Evolutionary conservation across 192 early-diverging fungal genomes (phyloP).

Genomic region (Jimgerdemannia lactiflua): DNA sequence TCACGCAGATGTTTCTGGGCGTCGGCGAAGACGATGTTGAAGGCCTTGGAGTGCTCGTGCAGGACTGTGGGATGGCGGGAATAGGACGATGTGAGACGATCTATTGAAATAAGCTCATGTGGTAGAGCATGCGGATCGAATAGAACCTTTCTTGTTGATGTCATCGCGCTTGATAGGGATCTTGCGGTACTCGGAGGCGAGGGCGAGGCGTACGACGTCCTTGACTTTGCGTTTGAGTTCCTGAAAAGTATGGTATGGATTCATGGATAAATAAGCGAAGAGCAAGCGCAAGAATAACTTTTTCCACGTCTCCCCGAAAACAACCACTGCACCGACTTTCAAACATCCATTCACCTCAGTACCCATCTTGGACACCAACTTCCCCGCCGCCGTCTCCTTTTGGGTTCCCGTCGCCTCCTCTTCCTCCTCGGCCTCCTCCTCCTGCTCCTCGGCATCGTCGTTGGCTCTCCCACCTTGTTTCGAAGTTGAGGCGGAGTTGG

Average conservation of each 20-base stretch:
- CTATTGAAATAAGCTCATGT: background rate
- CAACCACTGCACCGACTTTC: background rate
- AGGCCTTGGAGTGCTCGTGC: conserved; percentile 37
- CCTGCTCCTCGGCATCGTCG: background rate
- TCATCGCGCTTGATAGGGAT: conserved; percentile 55
- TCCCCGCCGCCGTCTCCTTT: background rate
- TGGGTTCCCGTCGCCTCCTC: background rate
- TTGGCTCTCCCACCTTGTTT: background rate
- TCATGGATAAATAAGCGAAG: background rate
- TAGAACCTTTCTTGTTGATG: conserved; percentile 52
- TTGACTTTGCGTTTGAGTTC: conserved; percentile 58
- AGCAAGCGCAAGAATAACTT: no score
- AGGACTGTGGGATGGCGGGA: conserved; percentile 39
- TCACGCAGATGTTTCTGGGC: conserved; percentile 46
- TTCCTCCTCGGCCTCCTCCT: background rate
- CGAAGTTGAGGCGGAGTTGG: background rate
- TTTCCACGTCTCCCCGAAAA: background rate
- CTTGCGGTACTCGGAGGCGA: conserved; percentile 52
- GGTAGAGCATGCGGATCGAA: background rate
- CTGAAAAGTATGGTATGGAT: conserved; percentile 9
- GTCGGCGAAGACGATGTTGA: conserved; percentile 39
- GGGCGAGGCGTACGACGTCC: conserved; percentile 56
- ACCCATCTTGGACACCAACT: background rate
- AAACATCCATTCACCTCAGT: background rate
- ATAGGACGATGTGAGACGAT: background rate